phyloP scores from a whole-genome alignment of 306 rosid genomes.

The Corylus americana region DNA sequence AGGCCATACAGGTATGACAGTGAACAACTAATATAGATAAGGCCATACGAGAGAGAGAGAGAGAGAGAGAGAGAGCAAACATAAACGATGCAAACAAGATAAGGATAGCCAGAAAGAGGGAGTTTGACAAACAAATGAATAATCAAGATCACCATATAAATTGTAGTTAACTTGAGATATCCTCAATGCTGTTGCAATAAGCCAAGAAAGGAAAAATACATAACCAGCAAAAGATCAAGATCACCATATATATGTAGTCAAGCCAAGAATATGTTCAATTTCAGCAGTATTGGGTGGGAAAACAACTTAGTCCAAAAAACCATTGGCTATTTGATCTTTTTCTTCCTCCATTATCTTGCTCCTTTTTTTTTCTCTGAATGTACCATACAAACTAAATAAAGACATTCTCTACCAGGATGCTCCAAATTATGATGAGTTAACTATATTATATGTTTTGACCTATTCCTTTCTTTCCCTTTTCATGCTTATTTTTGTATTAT shows the following conservation, averaged over 20 bases:
- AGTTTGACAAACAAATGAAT: not conserved
- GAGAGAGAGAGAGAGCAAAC: constrained; percentile 4
- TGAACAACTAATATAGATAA: constrained; percentile 5
- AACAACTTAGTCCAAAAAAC: not conserved
- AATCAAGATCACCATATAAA: not conserved
- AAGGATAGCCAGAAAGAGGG: not conserved
- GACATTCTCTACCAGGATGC: not conserved
- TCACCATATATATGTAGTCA: not conserved
- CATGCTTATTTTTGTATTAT: not conserved
- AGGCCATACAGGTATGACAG: constrained; percentile 23
- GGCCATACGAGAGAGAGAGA: constrained; percentile 22
- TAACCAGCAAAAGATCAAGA: not conserved
- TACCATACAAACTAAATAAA: too few relatives aligned
- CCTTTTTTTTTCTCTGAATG: too few relatives aligned
- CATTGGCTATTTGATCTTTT: not conserved
- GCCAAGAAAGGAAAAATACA: constrained; percentile 1
- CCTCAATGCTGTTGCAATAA: not conserved
- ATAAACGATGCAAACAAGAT: not conserved
- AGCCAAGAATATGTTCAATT: not conserved
- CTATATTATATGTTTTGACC: not conserved
- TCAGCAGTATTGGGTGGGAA: not conserved
- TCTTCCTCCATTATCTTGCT: too few relatives aligned
- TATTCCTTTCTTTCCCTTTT: not conserved
- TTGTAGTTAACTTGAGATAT: not conserved
- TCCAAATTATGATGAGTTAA: not conserved